Percentiles rank a stretch among this genome's conserved stretches.
phyloP scores from a whole-genome alignment of 768 basidiomycete genomes.

The Boletus sp. region DNA sequence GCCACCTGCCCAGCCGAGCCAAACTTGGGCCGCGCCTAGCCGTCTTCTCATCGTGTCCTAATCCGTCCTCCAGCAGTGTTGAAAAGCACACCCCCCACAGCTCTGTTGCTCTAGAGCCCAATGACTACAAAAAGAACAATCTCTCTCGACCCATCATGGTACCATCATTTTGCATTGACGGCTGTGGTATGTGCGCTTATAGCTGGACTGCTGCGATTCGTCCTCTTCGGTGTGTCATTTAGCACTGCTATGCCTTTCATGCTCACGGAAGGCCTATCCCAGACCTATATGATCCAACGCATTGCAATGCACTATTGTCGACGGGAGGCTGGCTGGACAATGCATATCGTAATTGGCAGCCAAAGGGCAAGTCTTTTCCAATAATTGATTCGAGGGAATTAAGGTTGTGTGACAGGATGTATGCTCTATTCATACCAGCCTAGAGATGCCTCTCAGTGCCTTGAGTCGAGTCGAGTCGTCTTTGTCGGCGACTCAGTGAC shows the following conservation, averaged over 20 bases:
- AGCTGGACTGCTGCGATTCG: slow-evolving; percentile 41
- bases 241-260: neutral
- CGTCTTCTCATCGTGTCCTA: neutral
- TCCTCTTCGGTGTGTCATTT: slow-evolving; percentile 41
- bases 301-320: slow-evolving; percentile 67
- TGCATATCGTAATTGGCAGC: slow-evolving; percentile 75
- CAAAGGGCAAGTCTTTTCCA: slow-evolving; percentile 53
- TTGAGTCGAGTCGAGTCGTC: slow-evolving; percentile 56
- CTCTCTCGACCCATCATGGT: slow-evolving; percentile 46
- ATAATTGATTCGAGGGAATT: slow-evolving; percentile 4
- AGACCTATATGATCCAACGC: slow-evolving; percentile 74
- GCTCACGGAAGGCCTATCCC: neutral
- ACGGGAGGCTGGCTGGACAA: slow-evolving; percentile 78
- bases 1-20: too few species aligned
- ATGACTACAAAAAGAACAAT: slow-evolving; percentile 31
- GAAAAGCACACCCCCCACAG: neutral
- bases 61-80: neutral
- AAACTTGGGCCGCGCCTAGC: neutral
- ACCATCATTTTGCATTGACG: slow-evolving; percentile 44
- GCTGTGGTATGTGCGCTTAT: slow-evolving; percentile 39
- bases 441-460: slow-evolving; percentile 51
- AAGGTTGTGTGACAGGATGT: slow-evolving; percentile 52
- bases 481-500: slow-evolving; percentile 88
- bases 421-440: slow-evolving; percentile 68
- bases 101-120: slow-evolving; percentile 1